phyloP scores from a whole-genome alignment of 768 basidiomycete species.

The Suillus placidus region DNA sequence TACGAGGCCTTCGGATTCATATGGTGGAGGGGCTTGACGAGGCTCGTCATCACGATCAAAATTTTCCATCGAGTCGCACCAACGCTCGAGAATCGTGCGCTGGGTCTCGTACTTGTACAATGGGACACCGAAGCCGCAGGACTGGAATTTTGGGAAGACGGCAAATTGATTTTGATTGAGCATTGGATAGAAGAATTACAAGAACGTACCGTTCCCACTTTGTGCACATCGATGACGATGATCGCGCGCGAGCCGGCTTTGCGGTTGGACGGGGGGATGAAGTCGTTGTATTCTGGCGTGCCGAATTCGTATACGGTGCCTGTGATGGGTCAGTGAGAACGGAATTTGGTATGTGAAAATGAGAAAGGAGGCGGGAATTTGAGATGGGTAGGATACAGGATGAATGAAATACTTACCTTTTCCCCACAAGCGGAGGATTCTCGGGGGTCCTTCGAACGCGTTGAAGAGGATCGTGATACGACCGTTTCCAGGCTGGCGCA shows the following conservation, averaged over 20 bases:
- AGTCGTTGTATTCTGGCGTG: slow-evolving; percentile 57
- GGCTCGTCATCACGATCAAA: slow-evolving; percentile 33
- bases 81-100: slow-evolving; percentile 54
- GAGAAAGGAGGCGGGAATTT: not conserved
- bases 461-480: slow-evolving; percentile 64
- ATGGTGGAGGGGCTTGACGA: slow-evolving; percentile 4
- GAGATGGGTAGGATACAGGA: not conserved
- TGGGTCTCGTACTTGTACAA: slow-evolving; percentile 59
- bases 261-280: slow-evolving; percentile 49
- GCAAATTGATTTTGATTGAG: not conserved
- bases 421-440: slow-evolving; percentile 62
- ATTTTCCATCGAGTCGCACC: slow-evolving; percentile 46
- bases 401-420: slow-evolving; percentile 42
- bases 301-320: slow-evolving; percentile 66
- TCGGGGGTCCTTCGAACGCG: slow-evolving; percentile 62
- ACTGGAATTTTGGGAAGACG: slow-evolving; percentile 40
- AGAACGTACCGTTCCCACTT: slow-evolving; percentile 50
- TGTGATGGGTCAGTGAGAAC: slow-evolving; percentile 23
- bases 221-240: slow-evolving; percentile 62
- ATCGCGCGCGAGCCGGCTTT: slow-evolving; percentile 61
- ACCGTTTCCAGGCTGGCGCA: slow-evolving; percentile 58
- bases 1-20: slow-evolving; percentile 7
- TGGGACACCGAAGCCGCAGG: slow-evolving; percentile 69
- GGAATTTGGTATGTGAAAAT: not conserved
- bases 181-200: not conserved